Evolutionary conservation across 352 stramenopile species (phyloP).

Genomic region (Elongisporangium undulatum): DNA sequence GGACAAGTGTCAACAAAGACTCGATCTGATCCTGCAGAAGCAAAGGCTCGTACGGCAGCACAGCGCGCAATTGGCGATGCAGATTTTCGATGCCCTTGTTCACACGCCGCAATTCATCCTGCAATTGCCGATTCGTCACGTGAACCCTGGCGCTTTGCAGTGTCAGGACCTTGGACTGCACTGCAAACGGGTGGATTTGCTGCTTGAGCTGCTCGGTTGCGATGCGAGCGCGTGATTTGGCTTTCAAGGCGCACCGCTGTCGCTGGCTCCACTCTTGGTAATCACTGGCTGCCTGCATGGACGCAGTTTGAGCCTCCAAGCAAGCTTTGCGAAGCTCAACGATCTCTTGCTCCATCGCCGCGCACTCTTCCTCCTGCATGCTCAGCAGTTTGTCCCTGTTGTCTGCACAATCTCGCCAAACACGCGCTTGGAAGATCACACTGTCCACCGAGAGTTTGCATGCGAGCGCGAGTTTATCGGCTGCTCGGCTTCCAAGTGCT

Average conservation of each 20-base stretch:
- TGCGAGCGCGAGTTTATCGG: conserved; percentile 24
- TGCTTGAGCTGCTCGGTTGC: conserved; percentile 35
- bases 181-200: conserved; percentile 53
- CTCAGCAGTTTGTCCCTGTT: conserved; percentile 31
- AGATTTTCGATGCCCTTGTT: conserved; percentile 32
- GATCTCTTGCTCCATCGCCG: conserved; percentile 44
- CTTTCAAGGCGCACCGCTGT: conserved; percentile 11
- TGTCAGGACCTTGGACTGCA: conserved; percentile 53
- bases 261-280: conserved; percentile 3
- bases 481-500: conserved; percentile 15
- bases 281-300: conserved; percentile 26
- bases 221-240: conserved; percentile 15
- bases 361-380: conserved; percentile 36
- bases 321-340: conserved; percentile 38
- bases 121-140: conserved; percentile 42
- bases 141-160: conserved; percentile 45
- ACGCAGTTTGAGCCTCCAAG: conserved; percentile 33
- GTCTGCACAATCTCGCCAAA: conserved; percentile 67
- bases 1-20: conserved; percentile 21
- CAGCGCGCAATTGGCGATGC: conserved; percentile 27
- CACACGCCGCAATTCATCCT: conserved; percentile 41
- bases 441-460: conserved; percentile 26
- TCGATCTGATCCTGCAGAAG: conserved; percentile 48
- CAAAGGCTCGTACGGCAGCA: conserved; percentile 50
- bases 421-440: conserved; percentile 60